A percentile compares a stretch with the other conserved stretches of the same genome.
These are phyloP conservation scores for Helminthosporium solani DNA, from an alignment of 2,329 filamentous ascomycete species.

Conservation along the genomic window DNA sequence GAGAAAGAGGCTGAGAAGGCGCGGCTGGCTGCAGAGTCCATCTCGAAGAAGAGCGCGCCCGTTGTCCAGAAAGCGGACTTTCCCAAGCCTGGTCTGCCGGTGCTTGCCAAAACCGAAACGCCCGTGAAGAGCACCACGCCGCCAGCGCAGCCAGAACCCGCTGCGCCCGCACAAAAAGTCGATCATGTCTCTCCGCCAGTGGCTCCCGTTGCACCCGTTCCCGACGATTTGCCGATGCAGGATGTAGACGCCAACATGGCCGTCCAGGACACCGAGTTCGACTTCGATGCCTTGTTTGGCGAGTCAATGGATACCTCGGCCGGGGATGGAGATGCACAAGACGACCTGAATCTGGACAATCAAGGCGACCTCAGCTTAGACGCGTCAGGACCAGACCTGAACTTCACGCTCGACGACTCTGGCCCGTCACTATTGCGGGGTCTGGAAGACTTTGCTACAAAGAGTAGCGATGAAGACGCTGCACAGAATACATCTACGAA, in stretches of 20 bases:
- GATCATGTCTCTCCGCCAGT: constrained; percentile 16
- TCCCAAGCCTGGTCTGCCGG: background rate
- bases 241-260: constrained; percentile 29
- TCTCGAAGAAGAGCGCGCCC: constrained; percentile 13
- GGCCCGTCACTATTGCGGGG: constrained; percentile 34
- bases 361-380: constrained; percentile 29
- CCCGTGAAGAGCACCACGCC: constrained; percentile 5
- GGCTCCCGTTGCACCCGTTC: constrained; percentile 18
- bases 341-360: constrained; percentile 10
- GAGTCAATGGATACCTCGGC: constrained; percentile 28
- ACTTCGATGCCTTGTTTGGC: constrained; percentile 41
- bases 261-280: constrained; percentile 39
- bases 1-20: constrained; percentile 34
- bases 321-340: constrained; percentile 14
- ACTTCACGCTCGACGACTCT: constrained; percentile 37
- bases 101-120: background rate
- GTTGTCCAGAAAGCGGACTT: constrained; percentile 9
- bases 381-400: constrained; percentile 23
- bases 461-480: constrained; percentile 16
- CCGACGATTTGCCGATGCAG: constrained; percentile 35
- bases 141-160: constrained; percentile 9
- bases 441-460: constrained; percentile 41
- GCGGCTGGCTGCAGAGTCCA: constrained; percentile 32
- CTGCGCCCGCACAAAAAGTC: constrained; percentile 11
- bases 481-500: constrained; percentile 13